Evolutionary conservation across 495 filamentous ascomycete species (phyloP).

Genomic region (Penicillium malachiteum): DNA sequence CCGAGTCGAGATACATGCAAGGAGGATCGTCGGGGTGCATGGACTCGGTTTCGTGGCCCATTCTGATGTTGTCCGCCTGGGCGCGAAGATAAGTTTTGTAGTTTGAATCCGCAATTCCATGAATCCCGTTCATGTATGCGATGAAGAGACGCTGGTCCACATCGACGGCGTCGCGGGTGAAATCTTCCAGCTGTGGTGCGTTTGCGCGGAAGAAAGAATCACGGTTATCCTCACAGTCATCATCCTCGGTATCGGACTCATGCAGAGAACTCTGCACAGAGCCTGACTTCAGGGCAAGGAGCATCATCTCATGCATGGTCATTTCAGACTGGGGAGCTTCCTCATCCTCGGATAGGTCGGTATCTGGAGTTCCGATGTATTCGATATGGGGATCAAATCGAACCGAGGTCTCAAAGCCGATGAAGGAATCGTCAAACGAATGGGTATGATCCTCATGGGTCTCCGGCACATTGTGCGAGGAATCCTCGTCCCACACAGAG

Average conservation of each 20-base stretch:
- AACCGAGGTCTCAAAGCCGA: constrained; percentile 40
- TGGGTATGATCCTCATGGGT: constrained; percentile 34
- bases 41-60: constrained; percentile 37
- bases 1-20: constrained; percentile 38
- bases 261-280: constrained; percentile 9
- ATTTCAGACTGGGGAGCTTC: constrained; percentile 23
- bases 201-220: constrained; percentile 16
- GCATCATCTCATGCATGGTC: constrained; percentile 49
- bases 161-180: constrained; percentile 40
- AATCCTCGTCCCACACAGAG: constrained; percentile 38
- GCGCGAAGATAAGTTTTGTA: constrained; percentile 36
- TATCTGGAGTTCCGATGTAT: constrained; percentile 36
- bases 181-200: constrained; percentile 35
- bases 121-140: constrained; percentile 48
- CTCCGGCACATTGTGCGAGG: constrained; percentile 31
- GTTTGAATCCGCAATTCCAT: constrained; percentile 33
- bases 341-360: constrained; percentile 26
- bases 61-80: constrained; percentile 37
- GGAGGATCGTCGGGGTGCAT: constrained; percentile 34
- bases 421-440: constrained; percentile 42
- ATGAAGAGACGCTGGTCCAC: constrained; percentile 42
- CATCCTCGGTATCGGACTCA: constrained; percentile 20
- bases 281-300: constrained; percentile 30
- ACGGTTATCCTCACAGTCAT: constrained; percentile 14
- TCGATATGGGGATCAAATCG: constrained; percentile 38